Evolutionary conservation across 495 filamentous ascomycete genomes (phyloP).

Genomic region (Clavariopsis aquatica): DNA sequence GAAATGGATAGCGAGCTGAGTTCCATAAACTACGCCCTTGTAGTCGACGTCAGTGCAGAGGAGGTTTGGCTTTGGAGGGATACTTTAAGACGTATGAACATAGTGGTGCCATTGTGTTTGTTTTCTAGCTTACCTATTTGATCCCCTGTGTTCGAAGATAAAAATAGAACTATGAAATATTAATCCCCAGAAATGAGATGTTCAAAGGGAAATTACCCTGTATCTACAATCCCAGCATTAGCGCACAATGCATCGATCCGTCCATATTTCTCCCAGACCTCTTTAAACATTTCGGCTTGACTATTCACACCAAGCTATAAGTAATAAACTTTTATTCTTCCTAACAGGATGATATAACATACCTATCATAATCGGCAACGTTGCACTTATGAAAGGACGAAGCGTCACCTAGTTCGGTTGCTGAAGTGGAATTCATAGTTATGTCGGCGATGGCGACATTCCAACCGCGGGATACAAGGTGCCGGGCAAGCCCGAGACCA

Average conservation of each 20-base stretch:
- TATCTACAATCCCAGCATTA: conserved; percentile 50
- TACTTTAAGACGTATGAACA: too few relatives aligned
- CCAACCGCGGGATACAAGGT: conserved; percentile 38
- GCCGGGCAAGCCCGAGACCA: conserved; percentile 38
- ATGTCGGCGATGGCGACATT: conserved; percentile 45
- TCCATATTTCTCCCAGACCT: conserved; percentile 43
- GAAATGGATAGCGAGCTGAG: conserved; percentile 48
- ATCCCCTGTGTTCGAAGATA: conserved; percentile 37
- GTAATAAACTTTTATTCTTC: not conserved
- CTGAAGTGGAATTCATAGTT: conserved; percentile 32
- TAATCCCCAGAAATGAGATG: not conserved
- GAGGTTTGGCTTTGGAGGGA: conserved; percentile 45
- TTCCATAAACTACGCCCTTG: conserved; percentile 49
- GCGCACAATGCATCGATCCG: conserved; percentile 48
- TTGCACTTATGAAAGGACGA: conserved; percentile 43
- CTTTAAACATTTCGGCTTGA: conserved; percentile 43
- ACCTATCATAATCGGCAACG: conserved; percentile 46
- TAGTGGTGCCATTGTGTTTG: too few relatives aligned
- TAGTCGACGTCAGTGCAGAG: conserved; percentile 48
- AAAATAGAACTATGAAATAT: conserved; percentile 31
- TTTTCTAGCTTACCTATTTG: conserved; percentile 36
- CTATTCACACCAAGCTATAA: not conserved
- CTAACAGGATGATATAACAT: not conserved
- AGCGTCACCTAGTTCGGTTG: conserved; percentile 42
- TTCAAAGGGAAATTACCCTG: conserved; percentile 7